Evolutionary conservation across 116 monocot species (phyloP).

Genomic region (Posidonia oceanica): DNA sequence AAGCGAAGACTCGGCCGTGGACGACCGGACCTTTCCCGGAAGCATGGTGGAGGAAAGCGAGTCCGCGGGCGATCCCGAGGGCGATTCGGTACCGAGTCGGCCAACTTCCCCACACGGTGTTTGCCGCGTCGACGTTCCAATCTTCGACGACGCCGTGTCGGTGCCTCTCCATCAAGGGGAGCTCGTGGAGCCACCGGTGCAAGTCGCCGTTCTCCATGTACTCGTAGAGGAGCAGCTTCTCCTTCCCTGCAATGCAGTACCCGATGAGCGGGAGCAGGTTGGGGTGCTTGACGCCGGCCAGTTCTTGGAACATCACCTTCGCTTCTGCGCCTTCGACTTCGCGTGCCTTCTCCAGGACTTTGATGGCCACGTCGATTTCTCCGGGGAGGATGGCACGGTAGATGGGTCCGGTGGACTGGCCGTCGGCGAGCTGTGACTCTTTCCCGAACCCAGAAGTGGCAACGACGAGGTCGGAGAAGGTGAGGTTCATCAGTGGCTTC

Average conservation of each 20-base stretch:
- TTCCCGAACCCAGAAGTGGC: conserved; percentile 71
- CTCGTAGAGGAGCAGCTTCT: conserved; percentile 63
- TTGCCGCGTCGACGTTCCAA: conserved; percentile 14
- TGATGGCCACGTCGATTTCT: conserved; percentile 71
- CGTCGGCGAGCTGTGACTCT: conserved; percentile 76
- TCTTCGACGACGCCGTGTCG: conserved; percentile 19
- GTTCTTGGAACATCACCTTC: conserved; percentile 24
- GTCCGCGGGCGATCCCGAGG: conserved; percentile 58
- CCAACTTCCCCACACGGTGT: conserved; percentile 24
- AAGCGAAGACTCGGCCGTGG: conserved; percentile 51
- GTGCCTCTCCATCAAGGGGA: conserved; percentile 35
- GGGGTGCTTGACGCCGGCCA: conserved; percentile 45
- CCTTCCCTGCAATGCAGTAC: conserved; percentile 67
- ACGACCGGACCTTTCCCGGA: conserved; percentile 40
- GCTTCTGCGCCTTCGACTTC: conserved; percentile 23
- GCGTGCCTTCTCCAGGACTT: conserved; percentile 32
- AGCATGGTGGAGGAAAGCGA: conserved; percentile 84
- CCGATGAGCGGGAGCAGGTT: conserved; percentile 81
- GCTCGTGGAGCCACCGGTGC: conserved; percentile 85
- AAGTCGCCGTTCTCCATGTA: conserved; percentile 93
- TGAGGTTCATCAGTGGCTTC: conserved; percentile 73
- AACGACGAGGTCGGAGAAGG: conserved; percentile 45
- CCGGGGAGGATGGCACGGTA: conserved; percentile 66
- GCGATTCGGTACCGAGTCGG: conserved; percentile 58
- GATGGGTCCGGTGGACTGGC: conserved; percentile 39